Evolutionary conservation across 208 protist genomes (phyloP).

Genomic region (Leptomonas pyrrhocoris): DNA sequence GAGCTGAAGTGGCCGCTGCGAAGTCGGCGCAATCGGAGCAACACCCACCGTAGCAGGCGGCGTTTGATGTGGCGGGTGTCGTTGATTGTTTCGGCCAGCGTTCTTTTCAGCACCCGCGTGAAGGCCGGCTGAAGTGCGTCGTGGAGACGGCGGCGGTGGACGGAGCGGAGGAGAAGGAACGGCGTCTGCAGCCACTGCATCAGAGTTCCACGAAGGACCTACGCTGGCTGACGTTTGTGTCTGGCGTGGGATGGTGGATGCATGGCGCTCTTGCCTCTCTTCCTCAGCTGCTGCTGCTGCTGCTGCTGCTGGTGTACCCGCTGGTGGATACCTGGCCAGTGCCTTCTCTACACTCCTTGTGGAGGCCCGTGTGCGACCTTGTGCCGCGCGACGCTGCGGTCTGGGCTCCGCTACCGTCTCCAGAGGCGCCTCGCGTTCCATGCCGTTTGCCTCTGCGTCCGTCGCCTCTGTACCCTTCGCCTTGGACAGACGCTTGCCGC

Average conservation of each 20-base stretch:
- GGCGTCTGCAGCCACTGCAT: no score
- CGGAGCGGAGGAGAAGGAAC: no score
- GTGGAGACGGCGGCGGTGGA: no score
- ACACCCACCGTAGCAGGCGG: background rate
- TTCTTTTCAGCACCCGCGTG: no score
- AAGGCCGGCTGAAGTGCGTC: no score
- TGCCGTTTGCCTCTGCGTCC: background rate
- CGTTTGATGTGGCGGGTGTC: background rate
- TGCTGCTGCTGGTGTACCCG: conserved; percentile 1
- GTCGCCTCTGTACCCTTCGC: background rate
- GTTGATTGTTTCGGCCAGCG: background rate
- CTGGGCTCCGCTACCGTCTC: no score
- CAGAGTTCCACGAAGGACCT: no score
- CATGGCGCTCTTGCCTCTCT: background rate
- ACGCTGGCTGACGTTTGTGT: background rate
- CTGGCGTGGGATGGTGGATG: background rate
- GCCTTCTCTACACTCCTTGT: background rate
- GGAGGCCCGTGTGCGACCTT: background rate
- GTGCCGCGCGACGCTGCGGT: no score
- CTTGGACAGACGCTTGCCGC: no score
- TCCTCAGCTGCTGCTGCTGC: background rate
- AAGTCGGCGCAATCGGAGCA: background rate
- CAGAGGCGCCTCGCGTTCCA: background rate
- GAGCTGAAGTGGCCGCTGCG: background rate
- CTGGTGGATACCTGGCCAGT: background rate